Evolutionary conservation across 345 rosid genomes (phyloP).

Genomic region (Reutealis trisperma): DNA sequence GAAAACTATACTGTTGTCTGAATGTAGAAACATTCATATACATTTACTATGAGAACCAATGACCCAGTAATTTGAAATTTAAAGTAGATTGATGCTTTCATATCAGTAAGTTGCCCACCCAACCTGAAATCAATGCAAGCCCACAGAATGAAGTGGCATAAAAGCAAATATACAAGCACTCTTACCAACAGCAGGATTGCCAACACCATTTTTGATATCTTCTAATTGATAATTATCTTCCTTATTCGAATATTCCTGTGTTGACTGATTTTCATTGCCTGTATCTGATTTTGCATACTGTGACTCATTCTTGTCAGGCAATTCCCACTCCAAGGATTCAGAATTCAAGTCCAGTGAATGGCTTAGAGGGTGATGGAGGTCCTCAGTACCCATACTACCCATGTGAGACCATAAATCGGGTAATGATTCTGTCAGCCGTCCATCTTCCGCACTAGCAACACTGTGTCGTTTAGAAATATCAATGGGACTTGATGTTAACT

Average conservation of each 20-base stretch:
- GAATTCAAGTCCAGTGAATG: constrained; percentile 61
- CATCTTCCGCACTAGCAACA: constrained; percentile 34
- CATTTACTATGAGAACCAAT: neutral
- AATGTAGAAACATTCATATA: neutral
- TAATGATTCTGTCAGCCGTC: constrained; percentile 59
- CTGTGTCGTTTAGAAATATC: constrained; percentile 39
- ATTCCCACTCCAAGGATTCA: constrained; percentile 40
- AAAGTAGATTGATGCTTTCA: neutral
- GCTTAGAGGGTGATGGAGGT: constrained; percentile 45
- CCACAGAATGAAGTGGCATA: neutral
- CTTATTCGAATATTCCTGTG: constrained; percentile 21
- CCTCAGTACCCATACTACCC: constrained; percentile 31
- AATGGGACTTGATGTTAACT: constrained; percentile 46
- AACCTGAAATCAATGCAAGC: neutral
- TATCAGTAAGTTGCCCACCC: constrained; percentile 3
- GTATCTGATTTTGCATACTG: constrained; percentile 32
- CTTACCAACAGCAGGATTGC: constrained; percentile 66
- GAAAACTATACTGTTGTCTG: neutral
- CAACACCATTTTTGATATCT: constrained; percentile 36
- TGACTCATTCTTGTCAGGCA: constrained; percentile 34
- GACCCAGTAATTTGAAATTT: neutral
- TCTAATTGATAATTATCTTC: constrained; percentile 37
- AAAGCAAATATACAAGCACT: constrained; percentile 6
- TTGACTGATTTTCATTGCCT: constrained; percentile 29
- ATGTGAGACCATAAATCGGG: constrained; percentile 53